Evolutionary conservation across 129 eudicot genomes (phyloP).

Genomic region (Artemisia tridentata): DNA sequence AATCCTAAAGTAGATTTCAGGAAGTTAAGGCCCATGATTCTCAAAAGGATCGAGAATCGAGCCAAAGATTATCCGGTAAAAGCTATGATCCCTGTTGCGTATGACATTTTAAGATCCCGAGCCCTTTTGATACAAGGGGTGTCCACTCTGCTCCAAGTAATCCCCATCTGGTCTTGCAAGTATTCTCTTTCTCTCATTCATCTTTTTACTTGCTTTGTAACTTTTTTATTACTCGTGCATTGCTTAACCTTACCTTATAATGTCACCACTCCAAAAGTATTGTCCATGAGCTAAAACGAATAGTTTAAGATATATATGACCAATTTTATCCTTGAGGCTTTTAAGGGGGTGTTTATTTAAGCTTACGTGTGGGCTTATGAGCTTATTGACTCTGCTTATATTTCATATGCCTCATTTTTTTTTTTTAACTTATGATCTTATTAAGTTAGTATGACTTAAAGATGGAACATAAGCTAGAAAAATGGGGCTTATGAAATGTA

Average conservation of each 20-base stretch:
- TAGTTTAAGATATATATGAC: no score
- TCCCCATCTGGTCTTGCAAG: conserved; percentile 88
- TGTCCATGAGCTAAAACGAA: no score
- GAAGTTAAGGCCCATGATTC: conserved; percentile 80
- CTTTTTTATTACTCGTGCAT: background rate
- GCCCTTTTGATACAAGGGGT: conserved; percentile 61
- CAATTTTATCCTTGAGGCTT: no score
- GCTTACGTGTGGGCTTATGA: no score
- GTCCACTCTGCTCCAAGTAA: conserved; percentile 58
- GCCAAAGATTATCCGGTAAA: conserved; percentile 67
- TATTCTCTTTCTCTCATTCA: conserved; percentile 38
- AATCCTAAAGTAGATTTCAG: conserved; percentile 45
- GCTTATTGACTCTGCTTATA: background rate
- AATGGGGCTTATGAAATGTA: no score
- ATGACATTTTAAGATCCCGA: conserved; percentile 61
- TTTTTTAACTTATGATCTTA: background rate
- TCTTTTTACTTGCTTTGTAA: background rate
- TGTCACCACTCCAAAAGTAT: no score
- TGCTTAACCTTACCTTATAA: background rate
- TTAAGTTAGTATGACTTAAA: background rate
- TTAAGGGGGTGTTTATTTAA: no score
- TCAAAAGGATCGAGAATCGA: conserved; percentile 62
- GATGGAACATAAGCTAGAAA: no score
- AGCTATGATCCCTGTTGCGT: conserved; percentile 71
- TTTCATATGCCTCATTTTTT: no score